Evolutionary conservation across 345 rosid genomes (phyloP).

Genomic region (Cardamine resedifolia): DNA sequence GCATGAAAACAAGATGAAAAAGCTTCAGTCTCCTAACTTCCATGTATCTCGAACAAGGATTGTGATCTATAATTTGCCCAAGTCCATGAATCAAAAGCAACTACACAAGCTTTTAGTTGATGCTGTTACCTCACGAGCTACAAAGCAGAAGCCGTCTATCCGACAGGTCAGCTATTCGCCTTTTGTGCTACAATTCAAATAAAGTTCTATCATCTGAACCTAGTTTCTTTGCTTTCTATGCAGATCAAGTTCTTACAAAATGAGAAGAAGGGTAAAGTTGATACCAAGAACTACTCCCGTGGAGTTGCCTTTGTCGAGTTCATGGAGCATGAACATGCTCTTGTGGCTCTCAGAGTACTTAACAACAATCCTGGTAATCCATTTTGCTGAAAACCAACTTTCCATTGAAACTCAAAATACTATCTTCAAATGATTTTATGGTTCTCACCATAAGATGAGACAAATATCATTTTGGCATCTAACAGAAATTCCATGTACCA

Average conservation of each 20-base stretch:
- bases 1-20: constrained; percentile 76
- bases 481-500: background rate
- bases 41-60: constrained; percentile 86
- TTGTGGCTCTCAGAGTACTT: constrained; percentile 87
- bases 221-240: constrained; percentile 8
- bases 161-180: constrained; percentile 59
- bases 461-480: background rate
- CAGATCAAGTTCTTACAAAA: constrained; percentile 79
- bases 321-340: constrained; percentile 81
- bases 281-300: constrained; percentile 65
- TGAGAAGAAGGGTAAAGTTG: constrained; percentile 64
- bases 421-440: background rate
- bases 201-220: constrained; percentile 6
- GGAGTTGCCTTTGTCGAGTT: constrained; percentile 93
- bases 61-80: constrained; percentile 81
- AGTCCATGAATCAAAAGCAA: constrained; percentile 65
- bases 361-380: constrained; percentile 83
- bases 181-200: background rate
- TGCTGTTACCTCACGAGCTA: constrained; percentile 84
- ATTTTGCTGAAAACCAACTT: background rate
- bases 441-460: background rate
- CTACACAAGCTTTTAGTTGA: constrained; percentile 65
- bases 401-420: background rate
- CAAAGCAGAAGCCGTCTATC: constrained; percentile 81
- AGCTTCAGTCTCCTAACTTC: constrained; percentile 90